phyloP scores from a whole-genome alignment of 805 yeast species.

The Pichia exigua region DNA sequence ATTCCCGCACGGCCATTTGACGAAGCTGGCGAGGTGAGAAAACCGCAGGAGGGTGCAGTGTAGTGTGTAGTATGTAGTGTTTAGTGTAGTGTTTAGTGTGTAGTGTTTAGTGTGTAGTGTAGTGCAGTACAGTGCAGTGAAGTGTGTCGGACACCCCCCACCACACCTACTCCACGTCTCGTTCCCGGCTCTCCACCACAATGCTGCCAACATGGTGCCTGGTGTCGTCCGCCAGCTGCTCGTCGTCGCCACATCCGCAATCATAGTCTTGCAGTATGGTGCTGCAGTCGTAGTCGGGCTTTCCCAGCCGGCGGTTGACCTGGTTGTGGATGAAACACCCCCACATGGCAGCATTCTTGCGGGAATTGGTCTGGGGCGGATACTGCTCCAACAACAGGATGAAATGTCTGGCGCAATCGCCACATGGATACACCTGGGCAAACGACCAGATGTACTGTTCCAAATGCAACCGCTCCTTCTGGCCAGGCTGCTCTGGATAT shows the following conservation, averaged over 20 bases:
- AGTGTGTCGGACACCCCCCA: too few relatives aligned
- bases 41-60: too few relatives aligned
- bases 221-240: not conserved
- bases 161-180: not conserved
- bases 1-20: too few relatives aligned
- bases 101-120: too few relatives aligned
- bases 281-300: conserved; percentile 76
- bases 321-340: conserved; percentile 89
- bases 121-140: too few relatives aligned
- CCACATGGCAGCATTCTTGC: conserved; percentile 87
- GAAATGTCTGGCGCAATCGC: conserved; percentile 94
- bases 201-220: not conserved
- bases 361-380: conserved; percentile 78
- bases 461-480: conserved; percentile 55
- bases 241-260: conserved; percentile 85
- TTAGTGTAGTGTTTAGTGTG: too few relatives aligned
- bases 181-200: not conserved
- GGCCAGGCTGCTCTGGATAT: conserved; percentile 77
- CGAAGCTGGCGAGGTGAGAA: too few relatives aligned
- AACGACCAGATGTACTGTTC: conserved; percentile 59
- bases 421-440: conserved; percentile 93
- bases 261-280: conserved; percentile 84
- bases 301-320: conserved; percentile 66
- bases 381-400: conserved; percentile 54
- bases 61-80: too few relatives aligned